Evolutionary conservation across 495 filamentous ascomycete species (phyloP).

Genomic region (Hapsidospora chrysogenum): DNA sequence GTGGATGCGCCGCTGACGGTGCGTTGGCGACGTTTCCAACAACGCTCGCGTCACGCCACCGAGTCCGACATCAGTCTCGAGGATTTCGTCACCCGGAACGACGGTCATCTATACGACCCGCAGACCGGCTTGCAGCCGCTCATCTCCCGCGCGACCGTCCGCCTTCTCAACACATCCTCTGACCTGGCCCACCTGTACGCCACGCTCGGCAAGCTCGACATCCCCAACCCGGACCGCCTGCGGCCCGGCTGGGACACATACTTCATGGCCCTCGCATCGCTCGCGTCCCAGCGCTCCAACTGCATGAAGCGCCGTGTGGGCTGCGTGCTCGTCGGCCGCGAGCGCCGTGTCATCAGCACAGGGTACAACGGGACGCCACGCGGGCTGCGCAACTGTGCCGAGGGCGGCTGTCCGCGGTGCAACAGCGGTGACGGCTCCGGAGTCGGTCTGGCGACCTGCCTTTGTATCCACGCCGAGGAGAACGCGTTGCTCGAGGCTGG

Average conservation of each 20-base stretch:
- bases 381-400: conserved; percentile 73
- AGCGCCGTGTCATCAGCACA: conserved; percentile 76
- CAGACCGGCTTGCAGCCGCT: conserved; percentile 49
- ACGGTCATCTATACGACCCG: conserved; percentile 59
- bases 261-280: conserved; percentile 88
- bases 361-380: conserved; percentile 97
- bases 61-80: conserved; percentile 49
- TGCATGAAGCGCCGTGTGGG: conserved; percentile 97
- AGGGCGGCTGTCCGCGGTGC: conserved; percentile 82
- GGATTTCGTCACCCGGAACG: conserved; percentile 60
- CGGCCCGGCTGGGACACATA: conserved; percentile 95
- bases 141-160: conserved; percentile 62
- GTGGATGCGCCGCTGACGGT: conserved; percentile 76
- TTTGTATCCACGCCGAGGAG: conserved; percentile 94
- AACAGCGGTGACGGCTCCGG: conserved; percentile 56
- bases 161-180: conserved; percentile 68
- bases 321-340: conserved; percentile 72
- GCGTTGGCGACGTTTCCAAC: conserved; percentile 56
- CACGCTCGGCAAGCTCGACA: conserved; percentile 49
- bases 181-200: conserved; percentile 50
- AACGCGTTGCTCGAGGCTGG: conserved; percentile 92
- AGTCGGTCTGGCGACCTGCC: conserved; percentile 60
- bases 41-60: conserved; percentile 12
- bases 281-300: conserved; percentile 82
- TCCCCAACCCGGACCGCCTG: conserved; percentile 62